Evolutionary conservation across 164 flowering plant genomes (phyloP).

Genomic region (Saururus chinensis): DNA sequence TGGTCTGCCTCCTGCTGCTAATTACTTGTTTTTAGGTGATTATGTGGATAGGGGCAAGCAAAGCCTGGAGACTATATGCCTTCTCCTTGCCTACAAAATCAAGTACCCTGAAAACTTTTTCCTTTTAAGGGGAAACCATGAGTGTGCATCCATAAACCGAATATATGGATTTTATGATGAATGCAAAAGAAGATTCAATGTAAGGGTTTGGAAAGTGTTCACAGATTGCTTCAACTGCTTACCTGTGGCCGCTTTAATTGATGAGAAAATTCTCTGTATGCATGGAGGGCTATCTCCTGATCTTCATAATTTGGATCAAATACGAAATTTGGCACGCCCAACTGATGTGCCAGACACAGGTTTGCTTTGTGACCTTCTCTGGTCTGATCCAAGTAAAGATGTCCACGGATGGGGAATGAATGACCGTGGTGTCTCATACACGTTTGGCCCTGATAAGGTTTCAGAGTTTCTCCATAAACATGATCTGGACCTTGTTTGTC

Average conservation of each 20-base stretch:
- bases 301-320: slow-evolving; percentile 35
- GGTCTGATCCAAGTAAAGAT: slow-evolving; percentile 58
- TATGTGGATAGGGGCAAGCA: slow-evolving; percentile 58
- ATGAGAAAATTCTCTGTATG: slow-evolving; percentile 51
- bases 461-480: slow-evolving; percentile 38
- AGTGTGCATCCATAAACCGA: slow-evolving; percentile 51
- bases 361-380: slow-evolving; percentile 49
- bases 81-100: slow-evolving; percentile 49
- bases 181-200: slow-evolving; percentile 48
- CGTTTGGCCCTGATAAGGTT: slow-evolving; percentile 45
- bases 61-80: slow-evolving; percentile 52
- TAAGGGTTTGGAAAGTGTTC: slow-evolving; percentile 44
- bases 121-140: slow-evolving; percentile 52
- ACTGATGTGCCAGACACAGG: slow-evolving; percentile 56
- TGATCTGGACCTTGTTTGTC: slow-evolving; percentile 48
- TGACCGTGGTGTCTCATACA: slow-evolving; percentile 53
- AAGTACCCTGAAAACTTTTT: slow-evolving; percentile 49
- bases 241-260: slow-evolving; percentile 49
- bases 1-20: slow-evolving; percentile 38
- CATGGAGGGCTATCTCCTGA: slow-evolving; percentile 60
- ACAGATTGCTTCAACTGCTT: slow-evolving; percentile 52
- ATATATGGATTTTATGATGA: slow-evolving; percentile 59
- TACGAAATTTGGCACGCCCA: slow-evolving; percentile 39
- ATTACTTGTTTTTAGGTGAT: slow-evolving; percentile 41
- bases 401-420: slow-evolving; percentile 56